These are phyloP conservation scores for Ophiostoma novo-ulmi DNA, from an alignment of 2,329 filamentous ascomycete species.

Conservation along the genomic window DNA sequence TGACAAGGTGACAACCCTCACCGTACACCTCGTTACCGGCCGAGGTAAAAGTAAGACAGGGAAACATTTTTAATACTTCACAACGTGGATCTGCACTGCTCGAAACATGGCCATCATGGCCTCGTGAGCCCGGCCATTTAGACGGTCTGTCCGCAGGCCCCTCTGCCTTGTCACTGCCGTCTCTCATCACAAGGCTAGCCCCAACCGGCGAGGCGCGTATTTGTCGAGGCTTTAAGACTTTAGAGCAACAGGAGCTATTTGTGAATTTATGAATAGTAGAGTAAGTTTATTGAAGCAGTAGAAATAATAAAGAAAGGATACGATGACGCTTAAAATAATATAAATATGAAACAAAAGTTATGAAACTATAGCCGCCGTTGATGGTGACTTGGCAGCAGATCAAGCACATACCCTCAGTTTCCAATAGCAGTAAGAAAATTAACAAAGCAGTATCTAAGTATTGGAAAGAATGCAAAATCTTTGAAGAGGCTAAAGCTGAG, in stretches of 20 bases:
- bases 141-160: background rate
- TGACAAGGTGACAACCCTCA: background rate
- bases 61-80: background rate
- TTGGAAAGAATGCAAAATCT: background rate
- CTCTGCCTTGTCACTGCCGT: conserved; percentile 4
- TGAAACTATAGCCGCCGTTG: conserved; percentile 9
- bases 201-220: conserved; percentile 6
- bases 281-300: background rate
- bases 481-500: background rate
- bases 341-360: background rate
- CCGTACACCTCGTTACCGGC: background rate
- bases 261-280: background rate
- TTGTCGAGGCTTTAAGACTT: background rate
- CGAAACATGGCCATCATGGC: conserved; percentile 2
- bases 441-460: background rate
- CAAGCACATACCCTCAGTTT: background rate
- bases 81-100: background rate
- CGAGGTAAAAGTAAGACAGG: background rate
- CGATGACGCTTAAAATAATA: background rate
- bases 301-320: background rate
- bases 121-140: background rate
- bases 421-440: background rate
- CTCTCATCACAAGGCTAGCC: conserved; percentile 8
- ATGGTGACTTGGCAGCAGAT: conserved; percentile 1
- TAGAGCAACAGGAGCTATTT: background rate